phyloP scores from a whole-genome alignment of 1,284 basidiomycete genomes.

The Pseudozyma sp. region DNA sequence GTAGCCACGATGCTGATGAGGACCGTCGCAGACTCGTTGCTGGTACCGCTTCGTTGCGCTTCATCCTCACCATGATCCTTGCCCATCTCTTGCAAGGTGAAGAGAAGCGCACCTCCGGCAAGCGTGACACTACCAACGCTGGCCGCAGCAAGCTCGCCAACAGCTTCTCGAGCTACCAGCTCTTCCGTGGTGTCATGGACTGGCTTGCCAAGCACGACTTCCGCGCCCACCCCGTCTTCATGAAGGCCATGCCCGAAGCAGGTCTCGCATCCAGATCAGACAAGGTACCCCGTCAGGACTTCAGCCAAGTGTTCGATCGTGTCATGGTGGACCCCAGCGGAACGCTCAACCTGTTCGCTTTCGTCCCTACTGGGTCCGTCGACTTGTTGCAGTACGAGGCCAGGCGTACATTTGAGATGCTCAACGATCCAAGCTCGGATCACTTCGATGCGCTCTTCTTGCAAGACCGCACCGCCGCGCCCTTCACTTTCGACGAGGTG shows the following conservation, averaged over 20 bases:
- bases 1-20: conserved; percentile 13
- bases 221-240: conserved; percentile 75
- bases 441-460: conserved; percentile 82
- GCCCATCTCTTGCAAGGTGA: conserved; percentile 68
- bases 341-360: conserved; percentile 78
- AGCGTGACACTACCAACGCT: conserved; percentile 69
- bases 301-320: conserved; percentile 64
- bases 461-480: conserved; percentile 66
- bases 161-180: conserved; percentile 85
- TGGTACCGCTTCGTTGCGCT: conserved; percentile 74
- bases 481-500: conserved; percentile 69
- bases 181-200: conserved; percentile 83
- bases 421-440: conserved; percentile 71
- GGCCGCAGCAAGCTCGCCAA: conserved; percentile 73
- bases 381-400: conserved; percentile 74
- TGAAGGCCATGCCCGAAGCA: conserved; percentile 71
- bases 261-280: conserved; percentile 49
- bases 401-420: conserved; percentile 58
- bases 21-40: conserved; percentile 51
- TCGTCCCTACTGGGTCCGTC: conserved; percentile 73
- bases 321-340: conserved; percentile 86
- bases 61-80: conserved; percentile 72
- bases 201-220: conserved; percentile 80
- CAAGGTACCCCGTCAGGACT: conserved; percentile 68
- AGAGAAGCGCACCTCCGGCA: conserved; percentile 61